Base-by-base conservation (phyloP, 257 asterid genomes). In the Paraleonurus japonicus region DNA sequence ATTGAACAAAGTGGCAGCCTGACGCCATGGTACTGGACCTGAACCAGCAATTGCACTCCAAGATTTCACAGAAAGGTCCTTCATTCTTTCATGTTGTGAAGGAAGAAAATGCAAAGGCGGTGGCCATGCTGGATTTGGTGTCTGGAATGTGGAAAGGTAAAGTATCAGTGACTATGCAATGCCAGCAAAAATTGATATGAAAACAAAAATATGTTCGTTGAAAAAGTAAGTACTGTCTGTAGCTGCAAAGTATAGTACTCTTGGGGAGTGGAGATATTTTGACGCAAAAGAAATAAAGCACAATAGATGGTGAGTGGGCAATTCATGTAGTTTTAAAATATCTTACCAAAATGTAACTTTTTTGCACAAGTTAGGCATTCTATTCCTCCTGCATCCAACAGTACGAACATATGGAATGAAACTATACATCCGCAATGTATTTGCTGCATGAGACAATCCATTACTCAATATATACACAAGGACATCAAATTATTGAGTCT, bases 101-200 rank as follows among this genome's bases (percentile, higher is more conserved):
- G 97, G 90, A 85, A 88, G 92, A 75, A 82, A 82, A 64, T 83
- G 88, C 39, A 96, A 85, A 81, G 99, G 99, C 35, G 97, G 98
- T 17, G 99, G 97, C 98, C 99, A 95, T 4, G 99, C 98, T 45
- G 98, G 99, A 88, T 95, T 95, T 75, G 98, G 98, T 15, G 97
- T 90, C 99, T 95, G 81, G 35, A 79, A 79, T 62, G 50, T 65
- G 45, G 35, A 39, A 68, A 57, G 39, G 72, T 55, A 33, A 69
- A 63, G 20, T 53, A 22, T 64, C 37, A 41, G 72, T 33, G 26
- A 32, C 61, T 50, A 12, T n/a, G 43, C 32, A 71, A 41, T 74
- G 23, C 61, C 11, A 0, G 16, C 53, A 63, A 28, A 26, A 54
- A 24, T 16, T 65, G 60, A 43, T 13, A 63, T 13, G 2, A 16